Evolutionary conservation across 805 yeast genomes (phyloP).

Genomic region (Suhomyces faveliae): DNA sequence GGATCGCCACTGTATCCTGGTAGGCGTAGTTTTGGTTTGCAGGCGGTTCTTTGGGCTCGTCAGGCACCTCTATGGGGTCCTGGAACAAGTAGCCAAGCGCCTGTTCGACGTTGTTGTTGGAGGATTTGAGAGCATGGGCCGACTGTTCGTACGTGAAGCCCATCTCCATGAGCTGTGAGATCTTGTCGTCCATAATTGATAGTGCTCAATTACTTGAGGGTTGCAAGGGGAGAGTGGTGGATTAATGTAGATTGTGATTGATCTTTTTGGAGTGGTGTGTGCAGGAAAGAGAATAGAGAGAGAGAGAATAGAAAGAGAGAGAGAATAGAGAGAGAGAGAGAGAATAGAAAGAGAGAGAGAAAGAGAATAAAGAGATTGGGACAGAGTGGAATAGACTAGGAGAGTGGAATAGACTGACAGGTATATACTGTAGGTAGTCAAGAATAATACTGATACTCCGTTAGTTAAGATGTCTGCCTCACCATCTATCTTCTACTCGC

Average conservation of each 20-base stretch:
- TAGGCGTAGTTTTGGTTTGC: background rate
- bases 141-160: constrained; percentile 41
- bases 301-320: background rate
- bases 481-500: no score
- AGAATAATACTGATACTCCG: no score
- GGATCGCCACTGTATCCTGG: constrained; percentile 23
- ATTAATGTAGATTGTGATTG: background rate
- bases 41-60: background rate
- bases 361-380: no score
- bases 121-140: constrained; percentile 31
- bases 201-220: background rate
- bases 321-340: no score
- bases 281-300: background rate
- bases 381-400: no score
- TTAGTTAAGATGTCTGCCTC: no score
- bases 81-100: constrained; percentile 40
- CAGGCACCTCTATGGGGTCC: constrained; percentile 20
- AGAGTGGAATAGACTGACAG: no score
- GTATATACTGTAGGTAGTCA: no score
- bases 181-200: constrained; percentile 8
- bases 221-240: background rate
- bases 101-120: constrained; percentile 29
- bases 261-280: background rate
- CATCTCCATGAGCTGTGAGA: constrained; percentile 31
- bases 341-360: no score